Evolutionary conservation across 2,329 filamentous ascomycete species (phyloP).

Genomic region (Plenodomus lindquistii): DNA sequence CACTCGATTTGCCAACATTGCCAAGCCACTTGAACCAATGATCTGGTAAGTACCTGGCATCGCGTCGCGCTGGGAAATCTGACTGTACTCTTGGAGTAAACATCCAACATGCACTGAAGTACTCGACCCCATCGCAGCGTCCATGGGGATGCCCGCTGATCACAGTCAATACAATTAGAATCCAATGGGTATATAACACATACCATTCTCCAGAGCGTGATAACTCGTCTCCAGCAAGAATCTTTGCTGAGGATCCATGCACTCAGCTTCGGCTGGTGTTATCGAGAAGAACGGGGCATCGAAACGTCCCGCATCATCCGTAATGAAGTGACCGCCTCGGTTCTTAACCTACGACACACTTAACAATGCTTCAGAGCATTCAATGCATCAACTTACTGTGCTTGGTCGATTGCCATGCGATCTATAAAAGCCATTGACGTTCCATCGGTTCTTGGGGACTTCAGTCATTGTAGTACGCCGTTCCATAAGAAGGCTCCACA

Average conservation of each 20-base stretch:
- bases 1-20: constrained; percentile 18
- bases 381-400: constrained; percentile 4
- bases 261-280: constrained; percentile 13
- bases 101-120: constrained; percentile 18
- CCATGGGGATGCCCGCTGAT: constrained; percentile 13
- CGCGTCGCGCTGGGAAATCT: constrained; percentile 4
- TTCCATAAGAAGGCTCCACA: constrained; percentile 28
- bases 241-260: constrained; percentile 30
- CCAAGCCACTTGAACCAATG: constrained; percentile 2
- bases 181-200: neutral
- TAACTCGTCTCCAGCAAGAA: constrained; percentile 27
- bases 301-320: constrained; percentile 14
- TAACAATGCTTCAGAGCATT: neutral
- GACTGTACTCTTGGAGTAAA: constrained; percentile 10
- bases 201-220: constrained; percentile 29
- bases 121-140: constrained; percentile 11
- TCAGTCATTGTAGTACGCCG: constrained; percentile 17
- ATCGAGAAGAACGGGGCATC: constrained; percentile 25
- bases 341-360: neutral
- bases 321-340: constrained; percentile 18
- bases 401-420: constrained; percentile 9
- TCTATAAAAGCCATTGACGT: constrained; percentile 23
- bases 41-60: constrained; percentile 9
- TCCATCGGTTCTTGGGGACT: constrained; percentile 19
- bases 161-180: neutral